Conservation (phyloP, 306 rosid genomes). For the Medicago ruthenica region DNA sequence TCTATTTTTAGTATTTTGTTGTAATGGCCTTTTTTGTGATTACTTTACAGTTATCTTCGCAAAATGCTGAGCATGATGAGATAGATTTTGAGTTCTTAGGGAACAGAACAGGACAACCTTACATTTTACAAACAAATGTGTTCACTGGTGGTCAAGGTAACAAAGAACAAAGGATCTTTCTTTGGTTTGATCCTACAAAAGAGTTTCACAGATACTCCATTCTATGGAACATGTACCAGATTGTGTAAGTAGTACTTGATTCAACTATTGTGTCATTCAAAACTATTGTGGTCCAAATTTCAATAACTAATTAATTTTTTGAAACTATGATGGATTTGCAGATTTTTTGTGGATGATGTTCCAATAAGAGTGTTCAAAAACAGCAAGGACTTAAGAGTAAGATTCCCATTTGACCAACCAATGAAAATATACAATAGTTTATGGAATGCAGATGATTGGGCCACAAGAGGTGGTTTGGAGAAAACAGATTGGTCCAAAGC, state of each 20-base stretch:
- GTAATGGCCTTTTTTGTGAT: neutral
- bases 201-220: constrained; percentile 78
- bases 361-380: constrained; percentile 95
- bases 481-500: constrained; percentile 97
- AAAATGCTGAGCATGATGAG: constrained; percentile 87
- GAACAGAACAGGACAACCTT: constrained; percentile 93
- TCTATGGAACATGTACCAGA: constrained; percentile 78
- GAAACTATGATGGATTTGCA: constrained; percentile 27
- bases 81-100: constrained; percentile 97
- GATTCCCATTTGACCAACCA: constrained; percentile 89
- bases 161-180: constrained; percentile 88
- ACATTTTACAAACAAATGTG: constrained; percentile 87
- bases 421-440: constrained; percentile 93
- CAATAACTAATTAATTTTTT: too few species aligned
- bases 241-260: constrained; percentile 59
- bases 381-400: constrained; percentile 75
- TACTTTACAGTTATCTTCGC: constrained; percentile 71
- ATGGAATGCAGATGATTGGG: constrained; percentile 99
- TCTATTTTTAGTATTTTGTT: neutral
- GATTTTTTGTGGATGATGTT: constrained; percentile 79
- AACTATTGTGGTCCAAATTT: too few species aligned
- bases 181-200: constrained; percentile 91
- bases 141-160: constrained; percentile 93
- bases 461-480: constrained; percentile 92
- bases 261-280: neutral